phyloP scores from a whole-genome alignment of 192 early-diverging fungal genomes.

The Umbelopsis isabellina region DNA sequence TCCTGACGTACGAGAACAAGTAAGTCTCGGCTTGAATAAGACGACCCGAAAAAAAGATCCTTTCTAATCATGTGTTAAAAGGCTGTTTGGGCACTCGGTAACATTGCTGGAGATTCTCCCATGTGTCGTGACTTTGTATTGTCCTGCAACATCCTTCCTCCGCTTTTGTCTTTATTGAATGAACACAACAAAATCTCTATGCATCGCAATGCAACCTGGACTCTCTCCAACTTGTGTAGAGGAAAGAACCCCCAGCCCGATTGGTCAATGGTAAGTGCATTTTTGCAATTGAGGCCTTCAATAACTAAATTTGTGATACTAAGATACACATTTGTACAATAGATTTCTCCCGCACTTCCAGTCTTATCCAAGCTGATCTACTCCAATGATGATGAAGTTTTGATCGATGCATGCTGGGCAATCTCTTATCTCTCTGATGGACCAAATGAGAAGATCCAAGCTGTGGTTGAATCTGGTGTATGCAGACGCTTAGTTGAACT shows the following conservation, averaged over 20 bases:
- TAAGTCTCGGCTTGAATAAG: constrained; percentile 31
- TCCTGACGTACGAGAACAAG: constrained; percentile 94
- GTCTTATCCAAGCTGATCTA: constrained; percentile 91
- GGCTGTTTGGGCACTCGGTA: constrained; percentile 99
- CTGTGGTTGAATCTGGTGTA: constrained; percentile 94
- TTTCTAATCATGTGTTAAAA: constrained; percentile 25
- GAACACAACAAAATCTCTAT: constrained; percentile 94
- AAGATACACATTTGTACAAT: constrained; percentile 10
- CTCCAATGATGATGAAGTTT: constrained; percentile 90
- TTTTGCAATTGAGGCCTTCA: constrained; percentile 8
- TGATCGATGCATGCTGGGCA: constrained; percentile 99
- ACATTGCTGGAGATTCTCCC: constrained; percentile 98
- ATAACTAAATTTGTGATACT: neutral
- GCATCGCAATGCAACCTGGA: constrained; percentile 99
- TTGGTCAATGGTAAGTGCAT: constrained; percentile 68
- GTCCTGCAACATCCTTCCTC: constrained; percentile 76
- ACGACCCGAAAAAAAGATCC: neutral
- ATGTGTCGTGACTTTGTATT: constrained; percentile 91
- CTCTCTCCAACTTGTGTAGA: constrained; percentile 97
- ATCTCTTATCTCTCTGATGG: constrained; percentile 99
- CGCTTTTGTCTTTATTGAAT: constrained; percentile 85
- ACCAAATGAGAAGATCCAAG: constrained; percentile 96
- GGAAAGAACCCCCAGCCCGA: constrained; percentile 96
- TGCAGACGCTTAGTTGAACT: constrained; percentile 94
- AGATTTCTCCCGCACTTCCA: constrained; percentile 87